Evolutionary conservation across 2,329 filamentous ascomycete species (phyloP).

Genomic region (Colletotrichum sp.): DNA sequence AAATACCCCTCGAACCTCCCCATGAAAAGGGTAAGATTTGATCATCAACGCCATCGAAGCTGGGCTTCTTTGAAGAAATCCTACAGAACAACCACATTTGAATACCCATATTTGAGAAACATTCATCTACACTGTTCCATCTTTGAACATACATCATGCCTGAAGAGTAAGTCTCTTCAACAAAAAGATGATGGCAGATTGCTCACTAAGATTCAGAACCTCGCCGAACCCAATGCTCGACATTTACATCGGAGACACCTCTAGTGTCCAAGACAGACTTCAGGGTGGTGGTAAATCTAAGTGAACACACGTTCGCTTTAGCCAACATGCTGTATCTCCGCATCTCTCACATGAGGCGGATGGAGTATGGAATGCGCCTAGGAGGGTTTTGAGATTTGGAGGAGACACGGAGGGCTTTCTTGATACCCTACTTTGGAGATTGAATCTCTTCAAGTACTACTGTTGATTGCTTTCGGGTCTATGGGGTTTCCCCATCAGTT

Average conservation of each 20-base stretch:
- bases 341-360: not conserved
- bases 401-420: not conserved
- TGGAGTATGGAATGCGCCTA: not conserved
- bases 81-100: no score
- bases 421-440: not conserved
- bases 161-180: no score
- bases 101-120: no score
- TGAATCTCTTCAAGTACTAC: not conserved
- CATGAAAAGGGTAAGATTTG: no score
- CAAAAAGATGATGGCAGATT: no score
- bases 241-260: not conserved
- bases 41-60: not conserved
- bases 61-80: not conserved
- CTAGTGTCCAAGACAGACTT: fast-evolving
- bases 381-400: not conserved
- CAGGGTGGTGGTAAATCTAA: not conserved
- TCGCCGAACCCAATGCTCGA: not conserved
- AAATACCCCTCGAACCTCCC: not conserved
- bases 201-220: no score
- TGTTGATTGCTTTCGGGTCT: not conserved
- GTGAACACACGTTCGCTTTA: not conserved
- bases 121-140: no score
- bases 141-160: no score
- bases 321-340: not conserved
- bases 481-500: no score